A percentile compares a stretch with the other conserved stretches of the same genome.
phyloP scores from a whole-genome alignment of 768 basidiomycete genomes.

The Pholiota molesta region DNA sequence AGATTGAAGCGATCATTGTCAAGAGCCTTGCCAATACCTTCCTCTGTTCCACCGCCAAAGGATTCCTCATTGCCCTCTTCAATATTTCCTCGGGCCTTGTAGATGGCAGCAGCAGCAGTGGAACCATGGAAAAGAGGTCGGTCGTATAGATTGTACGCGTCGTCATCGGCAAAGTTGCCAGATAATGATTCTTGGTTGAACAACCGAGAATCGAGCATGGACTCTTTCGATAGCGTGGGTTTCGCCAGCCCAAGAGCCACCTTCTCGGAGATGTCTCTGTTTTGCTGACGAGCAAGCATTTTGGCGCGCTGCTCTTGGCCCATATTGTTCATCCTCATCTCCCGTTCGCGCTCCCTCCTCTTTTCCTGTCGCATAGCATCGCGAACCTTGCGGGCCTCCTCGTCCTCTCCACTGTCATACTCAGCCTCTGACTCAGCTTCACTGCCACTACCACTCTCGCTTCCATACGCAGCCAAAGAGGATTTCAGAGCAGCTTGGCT shows the following conservation, averaged over 20 bases:
- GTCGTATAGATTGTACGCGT: conserved; percentile 94
- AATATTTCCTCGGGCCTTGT: conserved; percentile 92
- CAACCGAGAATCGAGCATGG: conserved; percentile 94
- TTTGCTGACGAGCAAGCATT: conserved; percentile 93
- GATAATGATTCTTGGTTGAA: conserved; percentile 96
- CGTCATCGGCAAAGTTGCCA: conserved; percentile 85
- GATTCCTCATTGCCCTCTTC: conserved; percentile 86
- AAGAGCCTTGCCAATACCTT: conserved; percentile 89
- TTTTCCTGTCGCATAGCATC: conserved; percentile 93
- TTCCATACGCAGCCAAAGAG: conserved; percentile 84
- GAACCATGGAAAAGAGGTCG: conserved; percentile 95
- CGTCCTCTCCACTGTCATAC: conserved; percentile 69
- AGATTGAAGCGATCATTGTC: conserved; percentile 93
- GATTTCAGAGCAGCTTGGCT: conserved; percentile 74
- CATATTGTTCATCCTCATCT: conserved; percentile 99
- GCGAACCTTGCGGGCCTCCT: conserved; percentile 83
- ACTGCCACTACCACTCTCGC: conserved; percentile 62
- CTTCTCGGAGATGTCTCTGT: conserved; percentile 99
- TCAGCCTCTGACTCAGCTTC: conserved; percentile 61
- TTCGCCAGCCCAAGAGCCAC: conserved; percentile 97
- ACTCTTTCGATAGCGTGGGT: conserved; percentile 94
- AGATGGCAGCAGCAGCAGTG: conserved; percentile 98
- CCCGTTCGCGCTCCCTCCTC: conserved; percentile 90
- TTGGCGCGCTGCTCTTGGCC: conserved; percentile 96
- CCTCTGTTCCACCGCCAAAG: conserved; percentile 94